phyloP scores from a whole-genome alignment of 2,329 filamentous ascomycete genomes.

The Sodiomyces alkalinus region DNA sequence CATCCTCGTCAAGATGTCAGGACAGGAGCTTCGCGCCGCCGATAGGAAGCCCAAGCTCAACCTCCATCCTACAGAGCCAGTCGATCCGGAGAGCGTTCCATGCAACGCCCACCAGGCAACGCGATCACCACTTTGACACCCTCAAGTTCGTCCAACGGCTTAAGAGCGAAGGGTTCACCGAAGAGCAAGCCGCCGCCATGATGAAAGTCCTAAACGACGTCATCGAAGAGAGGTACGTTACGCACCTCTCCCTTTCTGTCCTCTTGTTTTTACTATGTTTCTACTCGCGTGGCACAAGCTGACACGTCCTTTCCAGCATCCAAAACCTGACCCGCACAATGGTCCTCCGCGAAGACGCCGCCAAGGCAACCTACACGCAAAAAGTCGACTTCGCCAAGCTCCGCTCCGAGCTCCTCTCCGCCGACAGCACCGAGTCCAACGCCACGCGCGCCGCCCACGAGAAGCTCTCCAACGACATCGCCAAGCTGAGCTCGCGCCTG shows the following conservation, averaged over 20 bases:
- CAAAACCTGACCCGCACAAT: constrained; percentile 95
- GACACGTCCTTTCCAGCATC: constrained; percentile 42
- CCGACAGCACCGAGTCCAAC: constrained; percentile 80
- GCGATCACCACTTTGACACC: constrained; percentile 96
- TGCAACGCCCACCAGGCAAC: constrained; percentile 40
- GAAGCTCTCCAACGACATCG: constrained; percentile 82
- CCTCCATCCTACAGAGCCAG: constrained; percentile 14
- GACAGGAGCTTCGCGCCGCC: not conserved
- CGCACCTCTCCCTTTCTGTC: not conserved
- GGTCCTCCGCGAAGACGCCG: constrained; percentile 88
- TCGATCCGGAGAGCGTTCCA: constrained; percentile 43
- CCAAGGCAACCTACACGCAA: constrained; percentile 65
- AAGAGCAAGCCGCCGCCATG: constrained; percentile 92
- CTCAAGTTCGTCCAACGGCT: constrained; percentile 90
- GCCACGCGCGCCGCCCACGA: constrained; percentile 84
- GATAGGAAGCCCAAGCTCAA: no score
- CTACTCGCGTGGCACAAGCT: not conserved
- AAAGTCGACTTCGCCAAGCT: constrained; percentile 98
- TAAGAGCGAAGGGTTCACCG: constrained; percentile 83
- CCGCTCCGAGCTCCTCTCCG: constrained; percentile 80
- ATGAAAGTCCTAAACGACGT: constrained; percentile 96
- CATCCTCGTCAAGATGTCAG: constrained; percentile 5
- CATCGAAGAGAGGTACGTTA: constrained; percentile 69
- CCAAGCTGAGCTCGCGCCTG: constrained; percentile 78
- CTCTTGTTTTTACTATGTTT: not conserved